Percentiles rank a stretch among this genome's conserved stretches.
phyloP scores from a whole-genome alignment of 257 asterid species.

The Avicennia marina region DNA sequence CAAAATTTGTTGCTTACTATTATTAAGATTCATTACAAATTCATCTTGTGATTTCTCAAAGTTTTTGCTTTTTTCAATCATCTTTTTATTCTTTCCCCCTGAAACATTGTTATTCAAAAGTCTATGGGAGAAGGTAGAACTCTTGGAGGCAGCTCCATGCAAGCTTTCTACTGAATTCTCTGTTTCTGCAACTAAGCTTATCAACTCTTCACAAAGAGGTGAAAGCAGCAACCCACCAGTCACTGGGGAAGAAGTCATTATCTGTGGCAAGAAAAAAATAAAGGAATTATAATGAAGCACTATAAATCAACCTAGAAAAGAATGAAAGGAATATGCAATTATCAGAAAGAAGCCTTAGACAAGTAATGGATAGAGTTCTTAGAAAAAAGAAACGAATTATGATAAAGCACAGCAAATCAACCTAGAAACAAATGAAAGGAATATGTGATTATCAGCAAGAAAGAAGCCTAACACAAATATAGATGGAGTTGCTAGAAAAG shows the following conservation, averaged over 20 bases:
- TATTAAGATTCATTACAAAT: constrained; percentile 25
- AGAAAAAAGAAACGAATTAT: too few species aligned
- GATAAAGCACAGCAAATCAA: too few species aligned
- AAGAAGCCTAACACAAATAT: too few species aligned
- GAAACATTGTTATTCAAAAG: constrained; percentile 27
- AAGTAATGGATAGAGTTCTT: too few species aligned
- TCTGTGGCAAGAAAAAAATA: constrained; percentile 35
- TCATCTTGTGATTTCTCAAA: constrained; percentile 34
- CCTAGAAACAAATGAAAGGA: too few species aligned
- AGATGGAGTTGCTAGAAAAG: too few species aligned
- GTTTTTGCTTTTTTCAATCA: constrained; percentile 29
- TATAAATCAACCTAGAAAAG: constrained; percentile 15
- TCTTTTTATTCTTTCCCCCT: constrained; percentile 37
- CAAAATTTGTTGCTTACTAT: constrained; percentile 30
- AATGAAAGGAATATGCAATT: not conserved
- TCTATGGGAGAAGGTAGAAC: constrained; percentile 33
- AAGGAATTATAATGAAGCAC: not conserved
- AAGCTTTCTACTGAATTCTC: constrained; percentile 26
- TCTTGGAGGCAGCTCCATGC: constrained; percentile 34
- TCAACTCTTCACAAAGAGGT: constrained; percentile 65
- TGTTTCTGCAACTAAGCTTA: constrained; percentile 40
- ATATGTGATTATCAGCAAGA: too few species aligned
- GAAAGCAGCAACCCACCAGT: constrained; percentile 51
- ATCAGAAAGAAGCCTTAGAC: not conserved
- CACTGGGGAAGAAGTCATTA: constrained; percentile 57